A percentile compares a stretch with the other conserved stretches of the same genome.
phyloP scores from a whole-genome alignment of 2,329 filamentous ascomycete genomes.

The Teratosphaeria destructans region DNA sequence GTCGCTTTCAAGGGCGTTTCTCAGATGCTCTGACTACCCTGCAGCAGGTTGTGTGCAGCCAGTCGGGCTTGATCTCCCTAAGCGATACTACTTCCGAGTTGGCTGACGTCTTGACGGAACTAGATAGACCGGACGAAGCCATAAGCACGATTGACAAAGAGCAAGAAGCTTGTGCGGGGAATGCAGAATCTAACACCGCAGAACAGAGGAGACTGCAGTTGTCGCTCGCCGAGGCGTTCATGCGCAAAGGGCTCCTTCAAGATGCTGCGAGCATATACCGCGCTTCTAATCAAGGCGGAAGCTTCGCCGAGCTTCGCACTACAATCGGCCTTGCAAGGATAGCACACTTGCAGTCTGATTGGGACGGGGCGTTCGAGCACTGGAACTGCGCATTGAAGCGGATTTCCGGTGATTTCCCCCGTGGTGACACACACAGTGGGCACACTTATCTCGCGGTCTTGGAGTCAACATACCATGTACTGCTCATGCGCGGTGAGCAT shows the following conservation, averaged over 20 bases:
- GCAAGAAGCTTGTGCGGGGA: neutral
- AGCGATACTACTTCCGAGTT: neutral
- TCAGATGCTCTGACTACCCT: neutral
- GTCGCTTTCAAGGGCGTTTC: neutral
- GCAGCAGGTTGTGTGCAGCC: neutral
- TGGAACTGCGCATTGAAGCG: neutral
- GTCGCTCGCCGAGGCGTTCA: neutral
- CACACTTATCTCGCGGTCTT: neutral
- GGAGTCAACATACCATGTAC: neutral
- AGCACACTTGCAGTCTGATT: neutral
- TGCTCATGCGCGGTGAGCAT: neutral
- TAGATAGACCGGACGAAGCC: neutral
- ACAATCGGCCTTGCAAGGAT: neutral
- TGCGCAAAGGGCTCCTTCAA: neutral
- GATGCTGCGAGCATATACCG: neutral
- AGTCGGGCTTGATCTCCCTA: neutral
- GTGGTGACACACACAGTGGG: neutral
- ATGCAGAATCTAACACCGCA: neutral
- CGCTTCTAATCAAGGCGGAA: neutral
- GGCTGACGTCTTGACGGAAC: neutral
- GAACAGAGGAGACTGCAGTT: neutral
- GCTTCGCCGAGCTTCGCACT: neutral
- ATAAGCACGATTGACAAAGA: neutral
- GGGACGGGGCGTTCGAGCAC: neutral
- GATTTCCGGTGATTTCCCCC: neutral